A percentile compares a stretch with the other conserved stretches of the same genome.
These are phyloP conservation scores for Lachnellula suecica DNA, from an alignment of 2,329 filamentous ascomycete species.

Conservation along the genomic window DNA sequence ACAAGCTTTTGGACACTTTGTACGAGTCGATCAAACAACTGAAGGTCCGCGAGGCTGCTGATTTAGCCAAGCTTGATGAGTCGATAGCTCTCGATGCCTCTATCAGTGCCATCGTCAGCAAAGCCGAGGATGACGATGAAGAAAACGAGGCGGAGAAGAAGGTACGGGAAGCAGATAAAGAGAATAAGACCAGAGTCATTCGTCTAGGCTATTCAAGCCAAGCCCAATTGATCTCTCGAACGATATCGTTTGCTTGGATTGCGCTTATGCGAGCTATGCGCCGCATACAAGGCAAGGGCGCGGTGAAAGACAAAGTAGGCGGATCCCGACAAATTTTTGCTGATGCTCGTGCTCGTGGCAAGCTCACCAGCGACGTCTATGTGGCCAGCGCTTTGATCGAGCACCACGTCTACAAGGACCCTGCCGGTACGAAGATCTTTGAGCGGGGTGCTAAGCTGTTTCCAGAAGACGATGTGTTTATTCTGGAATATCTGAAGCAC, in stretches of 20 bases:
- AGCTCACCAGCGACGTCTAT: conserved; percentile 92
- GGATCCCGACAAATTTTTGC: conserved; percentile 87
- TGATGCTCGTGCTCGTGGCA: conserved; percentile 82
- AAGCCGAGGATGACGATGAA: conserved; percentile 51
- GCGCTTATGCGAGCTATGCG: conserved; percentile 92
- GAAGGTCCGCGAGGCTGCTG: conserved; percentile 60
- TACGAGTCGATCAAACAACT: conserved; percentile 80
- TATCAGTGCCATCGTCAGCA: conserved; percentile 39
- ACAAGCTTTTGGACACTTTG: conserved; percentile 80
- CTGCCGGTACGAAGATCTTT: conserved; percentile 90
- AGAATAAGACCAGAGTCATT: conserved; percentile 60
- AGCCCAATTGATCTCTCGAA: conserved; percentile 74
- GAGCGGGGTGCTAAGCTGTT: conserved; percentile 92
- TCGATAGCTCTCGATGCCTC: conserved; percentile 35
- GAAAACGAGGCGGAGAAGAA: conserved; percentile 34
- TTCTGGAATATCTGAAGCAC: conserved; percentile 94
- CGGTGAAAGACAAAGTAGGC: conserved; percentile 38
- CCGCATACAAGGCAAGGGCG: conserved; percentile 82
- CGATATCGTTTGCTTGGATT: conserved; percentile 93
- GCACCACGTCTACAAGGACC: conserved; percentile 93
- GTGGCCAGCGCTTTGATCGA: conserved; percentile 91
- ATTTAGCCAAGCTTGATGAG: conserved; percentile 57
- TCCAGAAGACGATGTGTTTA: conserved; percentile 89
- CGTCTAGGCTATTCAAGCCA: conserved; percentile 70
- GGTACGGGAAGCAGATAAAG: conserved; percentile 47